Evolutionary conservation across 768 basidiomycete species (phyloP).

Genomic region (Leccinum subgranulosum): DNA sequence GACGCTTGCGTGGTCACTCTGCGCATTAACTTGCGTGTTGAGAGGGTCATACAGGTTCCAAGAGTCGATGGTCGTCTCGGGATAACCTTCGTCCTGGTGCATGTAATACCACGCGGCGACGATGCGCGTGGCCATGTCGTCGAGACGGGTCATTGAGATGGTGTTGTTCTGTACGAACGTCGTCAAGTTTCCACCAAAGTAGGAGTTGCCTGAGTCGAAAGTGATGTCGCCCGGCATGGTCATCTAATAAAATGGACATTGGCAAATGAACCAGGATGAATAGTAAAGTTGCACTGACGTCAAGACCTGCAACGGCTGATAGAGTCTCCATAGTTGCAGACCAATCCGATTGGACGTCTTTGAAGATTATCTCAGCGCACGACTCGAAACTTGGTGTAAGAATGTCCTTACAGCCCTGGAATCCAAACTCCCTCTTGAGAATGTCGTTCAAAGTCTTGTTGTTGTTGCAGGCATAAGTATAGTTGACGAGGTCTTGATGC

Average conservation of each 20-base stretch:
- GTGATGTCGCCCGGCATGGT: constrained; percentile 68
- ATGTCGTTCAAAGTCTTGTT: constrained; percentile 56
- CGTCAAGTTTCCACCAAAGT: constrained; percentile 61
- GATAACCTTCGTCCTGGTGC: constrained; percentile 33
- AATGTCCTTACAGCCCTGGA: constrained; percentile 51
- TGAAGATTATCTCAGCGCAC: background rate
- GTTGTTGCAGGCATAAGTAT: constrained; percentile 64
- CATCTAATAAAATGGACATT: constrained; percentile 42
- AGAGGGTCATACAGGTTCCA: constrained; percentile 29
- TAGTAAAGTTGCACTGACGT: constrained; percentile 38
- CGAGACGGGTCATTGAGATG: constrained; percentile 56
- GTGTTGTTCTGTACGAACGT: constrained; percentile 56
- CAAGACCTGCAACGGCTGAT: constrained; percentile 58
- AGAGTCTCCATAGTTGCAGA: constrained; percentile 47
- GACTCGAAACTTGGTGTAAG: background rate
- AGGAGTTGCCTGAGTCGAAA: constrained; percentile 36
- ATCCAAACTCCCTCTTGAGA: constrained; percentile 62
- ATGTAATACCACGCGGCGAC: constrained; percentile 57
- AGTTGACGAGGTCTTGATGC: constrained; percentile 47
- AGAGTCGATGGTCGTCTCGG: constrained; percentile 23
- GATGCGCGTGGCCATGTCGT: constrained; percentile 72
- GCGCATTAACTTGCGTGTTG: constrained; percentile 51
- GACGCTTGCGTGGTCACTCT: constrained; percentile 49
- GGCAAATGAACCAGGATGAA: background rate
- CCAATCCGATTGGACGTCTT: constrained; percentile 63